Base-by-base conservation (phyloP, 2,329 filamentous ascomycete species). In the Colletotrichum godetiae region DNA sequence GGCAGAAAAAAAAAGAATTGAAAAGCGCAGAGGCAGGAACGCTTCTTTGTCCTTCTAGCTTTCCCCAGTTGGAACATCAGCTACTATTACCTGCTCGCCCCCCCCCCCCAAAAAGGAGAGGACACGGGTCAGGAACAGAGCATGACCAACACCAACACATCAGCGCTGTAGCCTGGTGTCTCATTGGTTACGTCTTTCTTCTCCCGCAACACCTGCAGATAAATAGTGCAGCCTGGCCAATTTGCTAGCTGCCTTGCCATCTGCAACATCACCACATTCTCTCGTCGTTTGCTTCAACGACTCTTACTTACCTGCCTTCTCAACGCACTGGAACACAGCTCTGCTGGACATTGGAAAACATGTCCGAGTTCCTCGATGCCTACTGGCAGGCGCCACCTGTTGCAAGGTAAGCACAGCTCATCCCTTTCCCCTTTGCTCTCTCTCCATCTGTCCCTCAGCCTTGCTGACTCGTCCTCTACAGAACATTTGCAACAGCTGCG, bases 401-500 rank as follows among this genome's bases (percentile, higher is more conserved):
- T 74, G 79, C 85, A 74, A 83, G 85, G 85, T 86, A 80, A 79
- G 83, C 71, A 37, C 22, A 33, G 10, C 42, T 4, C 24, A 19
- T 24, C 42, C 7, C 29, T 13, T 29, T 53, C 19, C 35, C 13
- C 15, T 19, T 19, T 7, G 11, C 13, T 1, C 13, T 52, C 29
- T 53, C 6, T 3, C 2, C 27, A 29, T 4, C 27, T 4, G 4
- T 29, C 27, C 27, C 7, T 31, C 37, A 29, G 15, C 11, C 33
- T 35, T 49, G 58, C 76, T 77, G 49, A 77, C 64, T 55, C 6
- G 19, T 35, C 10, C 11, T n/a, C 12, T 12, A 37, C 82, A 95
- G 93, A 85, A 93, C 91, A 73, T 83, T 94, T 74, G 90, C 91
- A 79, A 89, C 91, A 74, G 85, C 88, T 68, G 87, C 91, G 63